These are phyloP conservation scores for Echeveria elegans DNA, from an alignment of 164 flowering plant genomes.

Conservation along the genomic window DNA sequence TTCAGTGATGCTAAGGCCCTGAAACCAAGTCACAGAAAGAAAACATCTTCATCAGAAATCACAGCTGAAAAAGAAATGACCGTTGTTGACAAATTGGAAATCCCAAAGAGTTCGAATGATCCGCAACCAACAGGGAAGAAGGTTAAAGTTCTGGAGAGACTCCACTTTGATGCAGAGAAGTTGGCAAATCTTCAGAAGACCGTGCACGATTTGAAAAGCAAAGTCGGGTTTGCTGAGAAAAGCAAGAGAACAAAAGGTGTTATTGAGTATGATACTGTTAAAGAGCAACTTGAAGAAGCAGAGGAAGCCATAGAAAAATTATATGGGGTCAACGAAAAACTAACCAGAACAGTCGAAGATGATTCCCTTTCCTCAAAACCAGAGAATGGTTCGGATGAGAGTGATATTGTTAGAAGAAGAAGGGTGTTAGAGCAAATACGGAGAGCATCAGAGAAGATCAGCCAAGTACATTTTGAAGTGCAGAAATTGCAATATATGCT, in stretches of 20 bases:
- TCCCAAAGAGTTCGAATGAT: constrained; percentile 33
- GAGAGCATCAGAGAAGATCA: constrained; percentile 50
- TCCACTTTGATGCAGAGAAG: constrained; percentile 66
- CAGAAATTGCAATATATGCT: constrained; percentile 51
- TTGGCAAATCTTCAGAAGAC: constrained; percentile 65
- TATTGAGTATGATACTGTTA: constrained; percentile 42
- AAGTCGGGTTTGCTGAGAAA: constrained; percentile 44
- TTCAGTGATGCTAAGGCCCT: constrained; percentile 23
- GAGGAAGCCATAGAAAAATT: constrained; percentile 49
- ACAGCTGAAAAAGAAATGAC: constrained; percentile 51
- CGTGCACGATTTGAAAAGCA: constrained; percentile 61
- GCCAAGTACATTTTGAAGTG: constrained; percentile 55
- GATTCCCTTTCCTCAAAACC: constrained; percentile 23
- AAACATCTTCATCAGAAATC: constrained; percentile 27
- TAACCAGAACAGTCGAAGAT: constrained; percentile 38
- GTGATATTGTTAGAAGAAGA: constrained; percentile 27
- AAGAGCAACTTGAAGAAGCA: constrained; percentile 62
- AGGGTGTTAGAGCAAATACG: constrained; percentile 45
- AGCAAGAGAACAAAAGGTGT: constrained; percentile 34
- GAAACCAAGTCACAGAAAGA: constrained; percentile 19
- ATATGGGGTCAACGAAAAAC: constrained; percentile 41
- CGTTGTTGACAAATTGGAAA: constrained; percentile 68
- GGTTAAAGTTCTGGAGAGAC: constrained; percentile 62
- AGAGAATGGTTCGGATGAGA: constrained; percentile 23
- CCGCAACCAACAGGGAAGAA: constrained; percentile 36